phyloP scores from a whole-genome alignment of 306 rosid species.

The Sesbania bispinosa region DNA sequence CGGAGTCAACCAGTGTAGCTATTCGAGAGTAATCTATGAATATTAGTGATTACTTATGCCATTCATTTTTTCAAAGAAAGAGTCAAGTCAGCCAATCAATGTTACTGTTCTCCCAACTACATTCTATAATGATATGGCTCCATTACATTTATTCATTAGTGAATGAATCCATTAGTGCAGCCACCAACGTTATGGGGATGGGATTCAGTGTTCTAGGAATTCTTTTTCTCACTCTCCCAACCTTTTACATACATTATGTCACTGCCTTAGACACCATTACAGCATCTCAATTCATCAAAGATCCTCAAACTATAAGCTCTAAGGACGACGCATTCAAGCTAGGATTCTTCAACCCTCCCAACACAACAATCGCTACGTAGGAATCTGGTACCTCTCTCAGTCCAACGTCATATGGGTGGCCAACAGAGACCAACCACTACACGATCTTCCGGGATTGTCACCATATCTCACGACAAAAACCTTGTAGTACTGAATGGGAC shows the following conservation, averaged over 20 bases:
- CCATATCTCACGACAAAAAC: slow-evolving; percentile 13
- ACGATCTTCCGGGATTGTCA: slow-evolving; percentile 25
- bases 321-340: neutral
- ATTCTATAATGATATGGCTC: too few relatives aligned
- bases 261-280: neutral
- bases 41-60: too few relatives aligned
- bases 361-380: slow-evolving; percentile 28
- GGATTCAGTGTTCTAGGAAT: neutral
- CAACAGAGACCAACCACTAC: slow-evolving; percentile 31
- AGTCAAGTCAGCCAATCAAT: too few relatives aligned
- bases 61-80: too few relatives aligned
- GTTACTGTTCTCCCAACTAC: too few relatives aligned
- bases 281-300: neutral
- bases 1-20: too few relatives aligned
- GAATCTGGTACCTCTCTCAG: slow-evolving; percentile 33
- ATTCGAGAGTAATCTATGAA: too few relatives aligned
- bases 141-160: too few relatives aligned
- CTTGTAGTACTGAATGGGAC: slow-evolving; percentile 25
- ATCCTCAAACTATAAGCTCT: slow-evolving; percentile 13
- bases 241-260: neutral
- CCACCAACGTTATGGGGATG: neutral
- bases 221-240: neutral
- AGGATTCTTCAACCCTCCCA: slow-evolving; percentile 46
- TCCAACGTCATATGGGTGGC: slow-evolving; percentile 39
- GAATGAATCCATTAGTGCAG: too few relatives aligned